Evolutionary conservation across 768 basidiomycete genomes (phyloP), one percentile per base, ranked within the genome.

Genomic region (Chalciporus piperatus): DNA sequence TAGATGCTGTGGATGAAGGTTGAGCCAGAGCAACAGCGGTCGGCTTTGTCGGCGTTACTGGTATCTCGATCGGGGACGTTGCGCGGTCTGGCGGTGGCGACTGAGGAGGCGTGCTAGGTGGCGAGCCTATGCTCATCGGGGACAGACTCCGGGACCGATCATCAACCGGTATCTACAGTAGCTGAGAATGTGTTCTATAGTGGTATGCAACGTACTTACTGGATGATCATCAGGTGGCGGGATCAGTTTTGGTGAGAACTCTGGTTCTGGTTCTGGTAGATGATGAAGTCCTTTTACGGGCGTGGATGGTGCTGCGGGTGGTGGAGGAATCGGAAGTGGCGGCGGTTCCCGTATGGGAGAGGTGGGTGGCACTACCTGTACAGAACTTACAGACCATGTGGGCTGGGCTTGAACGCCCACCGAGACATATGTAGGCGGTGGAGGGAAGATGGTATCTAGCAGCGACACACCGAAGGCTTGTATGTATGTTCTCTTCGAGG

Each of bases 121-220:
- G 63, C 7, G 81, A 81, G 56, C 78, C 81, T 39, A 84, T 71
- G 48, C 84, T 84, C 81, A 83, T 83, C 1, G 81, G 82, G 43
- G 81, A 81, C 41, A 81, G 68, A 65, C 78, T 84, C 50, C 79
- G 70, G 16, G 76, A 73, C 46, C 50, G 67, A 47, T 65, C 68
- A 38, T 58, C 58, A 43, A 46, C 47, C 39, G 52, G 55, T 69
- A 58, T 71, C 70, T 63, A 64, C 61, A 47, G 37, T 27, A 48
- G n/a, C 65, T 69, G 61, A 71, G 68, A 59, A 32, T 2, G 41
- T 4, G 48, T 30, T 39, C 13, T 41, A 40, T 27, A 33, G 45
- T 20, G 7, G 48, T 46, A 39, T 50, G 14, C 14, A 48, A 20
- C 27, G 41, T 28, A 63, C 67, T 55, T 54, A 69, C 67, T 17